Conservation (phyloP, 106 monocot genomes). For the Dendrobium officinale region DNA sequence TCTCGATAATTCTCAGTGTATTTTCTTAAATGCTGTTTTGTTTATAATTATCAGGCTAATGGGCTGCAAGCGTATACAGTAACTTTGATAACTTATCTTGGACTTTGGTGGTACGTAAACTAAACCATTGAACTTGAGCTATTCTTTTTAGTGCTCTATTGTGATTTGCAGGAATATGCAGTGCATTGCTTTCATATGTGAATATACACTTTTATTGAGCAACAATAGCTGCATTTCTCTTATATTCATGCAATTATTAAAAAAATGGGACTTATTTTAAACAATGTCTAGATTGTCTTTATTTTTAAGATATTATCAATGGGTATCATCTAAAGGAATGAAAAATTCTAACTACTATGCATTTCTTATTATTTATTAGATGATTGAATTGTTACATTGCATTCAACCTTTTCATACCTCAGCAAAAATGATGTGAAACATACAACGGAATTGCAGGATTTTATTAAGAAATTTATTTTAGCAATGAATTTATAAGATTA, state of each 20-base stretch:
- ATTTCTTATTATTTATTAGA: not conserved
- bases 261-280: not conserved
- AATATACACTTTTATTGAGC: not conserved
- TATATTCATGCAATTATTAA: not conserved
- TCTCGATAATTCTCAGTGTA: too few species aligned
- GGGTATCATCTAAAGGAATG: not conserved
- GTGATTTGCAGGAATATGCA: not conserved
- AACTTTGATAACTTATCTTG: constrained; percentile 72
- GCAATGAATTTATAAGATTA: too few species aligned
- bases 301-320: not conserved
- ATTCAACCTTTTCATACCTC: not conserved
- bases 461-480: too few species aligned
- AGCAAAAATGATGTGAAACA: too few species aligned
- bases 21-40: not conserved
- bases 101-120: constrained; percentile 78
- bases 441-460: too few species aligned
- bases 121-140: not conserved
- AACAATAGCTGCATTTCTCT: not conserved
- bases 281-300: not conserved
- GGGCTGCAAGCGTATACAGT: constrained; percentile 92
- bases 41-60: constrained; percentile 69
- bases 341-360: not conserved
- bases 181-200: not conserved
- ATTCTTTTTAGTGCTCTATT: not conserved
- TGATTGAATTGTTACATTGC: not conserved